Conservation (phyloP, 306 rosid species). For the Lathyrus sativus region DNA sequence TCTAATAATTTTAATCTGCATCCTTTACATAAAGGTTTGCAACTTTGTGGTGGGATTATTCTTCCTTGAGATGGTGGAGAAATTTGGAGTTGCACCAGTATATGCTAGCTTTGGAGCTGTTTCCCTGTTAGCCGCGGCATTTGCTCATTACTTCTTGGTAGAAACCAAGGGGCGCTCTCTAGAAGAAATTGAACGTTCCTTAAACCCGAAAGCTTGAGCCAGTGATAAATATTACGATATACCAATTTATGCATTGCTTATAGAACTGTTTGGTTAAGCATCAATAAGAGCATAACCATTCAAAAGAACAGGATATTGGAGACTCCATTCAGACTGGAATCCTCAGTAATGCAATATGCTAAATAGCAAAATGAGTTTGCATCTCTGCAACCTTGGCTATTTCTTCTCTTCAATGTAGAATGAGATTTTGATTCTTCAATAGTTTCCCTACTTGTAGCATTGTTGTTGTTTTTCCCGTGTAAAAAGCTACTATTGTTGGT, state of each 20-base stretch:
- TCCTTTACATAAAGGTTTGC: slow-evolving; percentile 57
- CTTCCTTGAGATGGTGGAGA: slow-evolving; percentile 81
- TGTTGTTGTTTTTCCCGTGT: not conserved
- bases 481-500: not conserved
- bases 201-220: slow-evolving; percentile 51
- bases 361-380: not conserved
- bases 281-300: slow-evolving; percentile 18
- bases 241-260: not conserved
- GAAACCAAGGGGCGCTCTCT: slow-evolving; percentile 90
- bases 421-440: slow-evolving; percentile 2
- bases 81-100: slow-evolving; percentile 78
- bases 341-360: not conserved
- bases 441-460: slow-evolving; percentile 2
- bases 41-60: slow-evolving; percentile 86
- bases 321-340: slow-evolving; percentile 7
- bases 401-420: slow-evolving; percentile 6
- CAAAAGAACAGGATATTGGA: slow-evolving; percentile 1
- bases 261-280: slow-evolving; percentile 3
- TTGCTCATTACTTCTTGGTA: slow-evolving; percentile 62
- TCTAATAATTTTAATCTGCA: slow-evolving; percentile 6
- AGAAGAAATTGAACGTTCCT: slow-evolving; percentile 82
- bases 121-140: slow-evolving; percentile 73
- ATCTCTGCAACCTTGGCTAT: slow-evolving; percentile 17
- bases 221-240: slow-evolving; percentile 27
- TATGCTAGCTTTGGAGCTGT: slow-evolving; percentile 73